Conservation (phyloP, 306 rosid species). For the Vigna angularis region DNA sequence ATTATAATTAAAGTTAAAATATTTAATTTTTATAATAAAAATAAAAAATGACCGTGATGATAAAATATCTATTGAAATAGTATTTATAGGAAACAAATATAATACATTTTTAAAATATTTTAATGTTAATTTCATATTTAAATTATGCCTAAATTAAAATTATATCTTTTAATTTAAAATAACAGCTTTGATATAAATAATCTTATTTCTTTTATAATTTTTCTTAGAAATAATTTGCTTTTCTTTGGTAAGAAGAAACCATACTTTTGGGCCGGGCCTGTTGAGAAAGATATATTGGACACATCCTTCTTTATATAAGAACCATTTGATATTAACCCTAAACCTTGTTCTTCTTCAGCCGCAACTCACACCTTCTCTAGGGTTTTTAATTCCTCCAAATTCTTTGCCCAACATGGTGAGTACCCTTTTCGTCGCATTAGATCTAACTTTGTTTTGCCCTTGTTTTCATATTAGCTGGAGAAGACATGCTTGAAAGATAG, state of each 20-base stretch:
- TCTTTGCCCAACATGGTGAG: constrained; percentile 44
- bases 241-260: background rate
- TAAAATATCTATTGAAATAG: too few species aligned
- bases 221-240: background rate
- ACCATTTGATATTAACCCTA: too few species aligned
- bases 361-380: background rate
- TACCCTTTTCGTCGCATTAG: background rate
- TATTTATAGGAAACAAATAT: too few species aligned
- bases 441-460: background rate
- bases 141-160: too few species aligned
- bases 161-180: too few species aligned
- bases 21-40: too few species aligned
- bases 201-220: background rate
- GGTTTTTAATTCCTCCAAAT: background rate
- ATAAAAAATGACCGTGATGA: too few species aligned
- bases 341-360: background rate
- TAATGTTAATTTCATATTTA: too few species aligned
- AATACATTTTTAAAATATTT: too few species aligned
- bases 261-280: constrained; percentile 34
- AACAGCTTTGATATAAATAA: too few species aligned
- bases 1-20: too few species aligned
- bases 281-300: background rate
- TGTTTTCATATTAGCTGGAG: background rate
- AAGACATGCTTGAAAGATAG: background rate
- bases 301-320: background rate